phyloP scores from a whole-genome alignment of 306 rosid species.

The Vigna nakashimae region DNA sequence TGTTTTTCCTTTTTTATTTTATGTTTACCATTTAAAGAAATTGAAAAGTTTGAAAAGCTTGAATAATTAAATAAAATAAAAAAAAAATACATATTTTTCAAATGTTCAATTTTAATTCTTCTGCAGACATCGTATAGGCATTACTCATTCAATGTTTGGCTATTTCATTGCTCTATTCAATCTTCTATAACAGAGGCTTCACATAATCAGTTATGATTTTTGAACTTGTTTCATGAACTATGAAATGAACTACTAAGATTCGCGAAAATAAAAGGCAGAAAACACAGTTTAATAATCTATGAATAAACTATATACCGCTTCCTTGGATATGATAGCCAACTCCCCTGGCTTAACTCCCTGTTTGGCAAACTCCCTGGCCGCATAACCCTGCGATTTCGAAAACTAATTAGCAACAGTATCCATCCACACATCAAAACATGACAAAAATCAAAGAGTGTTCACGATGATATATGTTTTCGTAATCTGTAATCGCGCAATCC shows the following conservation, averaged over 20 bases:
- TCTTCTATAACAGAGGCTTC: neutral
- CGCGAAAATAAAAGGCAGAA: neutral
- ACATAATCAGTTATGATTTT: neutral
- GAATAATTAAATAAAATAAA: neutral
- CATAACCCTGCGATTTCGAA: constrained; percentile 75
- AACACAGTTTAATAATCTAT: constrained; percentile 11
- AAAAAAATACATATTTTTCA: neutral
- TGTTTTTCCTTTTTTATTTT: neutral
- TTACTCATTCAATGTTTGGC: neutral
- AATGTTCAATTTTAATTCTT: neutral
- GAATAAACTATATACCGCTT: constrained; percentile 71
- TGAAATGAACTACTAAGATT: neutral
- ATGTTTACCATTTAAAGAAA: neutral
- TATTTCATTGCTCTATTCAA: neutral
- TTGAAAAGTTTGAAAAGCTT: neutral
- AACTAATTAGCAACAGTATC: constrained; percentile 15
- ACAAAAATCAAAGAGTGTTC: neutral
- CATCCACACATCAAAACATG: neutral
- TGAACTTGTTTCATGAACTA: neutral
- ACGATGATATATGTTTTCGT: neutral
- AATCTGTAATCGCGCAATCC: neutral
- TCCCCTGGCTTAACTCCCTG: constrained; percentile 87
- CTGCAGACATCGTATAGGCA: neutral
- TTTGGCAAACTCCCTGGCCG: constrained; percentile 90
- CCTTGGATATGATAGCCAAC: constrained; percentile 90